Evolutionary conservation across 257 asterid species (phyloP), one percentile per base, ranked within the genome.

Genomic region (Solanum piurae): DNA sequence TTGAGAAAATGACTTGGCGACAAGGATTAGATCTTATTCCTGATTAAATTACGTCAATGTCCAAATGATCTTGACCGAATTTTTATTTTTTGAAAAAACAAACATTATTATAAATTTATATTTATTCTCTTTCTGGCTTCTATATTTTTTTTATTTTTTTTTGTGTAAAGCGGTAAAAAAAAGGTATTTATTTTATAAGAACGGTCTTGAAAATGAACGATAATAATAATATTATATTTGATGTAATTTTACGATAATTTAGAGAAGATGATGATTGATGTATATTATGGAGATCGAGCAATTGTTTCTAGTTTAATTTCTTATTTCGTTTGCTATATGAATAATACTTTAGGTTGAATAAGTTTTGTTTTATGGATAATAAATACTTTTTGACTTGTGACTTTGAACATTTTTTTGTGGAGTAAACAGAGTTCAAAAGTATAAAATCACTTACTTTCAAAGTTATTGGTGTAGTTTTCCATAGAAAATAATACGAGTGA

Each of bases 1-100:
- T 91, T 87, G 89, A 36, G 98, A 95, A 91, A 93, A 93, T 89
- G 95, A 95, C 96, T 25, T 34, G n/a, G 93, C 91, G 92, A 93
- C 94, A 92, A 92, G 90, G 75, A 34, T 91, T 87, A 94, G 96
- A 95, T 95, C 93, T 93, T 92, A 62, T 92, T 87, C 89, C 84
- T 82, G 9, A 10, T 64, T 6, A 82, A 89, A 88, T 92, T 90
- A 91, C 93, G 27, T 18, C 77, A 74, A 88, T 89, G 25, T 88
- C 94, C 89, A 29, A 46, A 25, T 80, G 9, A 18, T 80, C 10
- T 80, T 80, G 68, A 80, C 85, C 2, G 5, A 29, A 46, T 27
- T 80, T 46, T 7, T 36, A 14, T 79, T 13, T 72, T 69, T 16
- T 4, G 7, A 69, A 29, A 6, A 69, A 29, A 75, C 7, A 23